phyloP scores from a whole-genome alignment of 1,139 yeast species.

The Suhomyces anneliseae region DNA sequence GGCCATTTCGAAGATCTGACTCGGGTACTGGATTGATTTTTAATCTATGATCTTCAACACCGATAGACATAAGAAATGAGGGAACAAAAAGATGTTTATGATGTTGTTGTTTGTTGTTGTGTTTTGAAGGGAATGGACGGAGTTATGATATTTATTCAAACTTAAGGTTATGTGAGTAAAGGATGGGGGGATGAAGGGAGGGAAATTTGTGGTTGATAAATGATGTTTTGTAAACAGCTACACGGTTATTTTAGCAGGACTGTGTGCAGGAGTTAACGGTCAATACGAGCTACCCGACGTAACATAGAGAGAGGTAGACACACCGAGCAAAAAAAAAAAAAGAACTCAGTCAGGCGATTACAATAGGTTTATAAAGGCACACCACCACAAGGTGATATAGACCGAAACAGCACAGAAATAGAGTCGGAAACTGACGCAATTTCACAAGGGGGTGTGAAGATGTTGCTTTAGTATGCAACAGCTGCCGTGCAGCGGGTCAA shows the following conservation, averaged over 20 bases:
- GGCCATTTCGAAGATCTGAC: not conserved
- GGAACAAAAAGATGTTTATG: no score
- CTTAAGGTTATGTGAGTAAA: not conserved
- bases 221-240: conserved; percentile 4
- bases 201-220: not conserved
- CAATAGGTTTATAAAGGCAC: no score
- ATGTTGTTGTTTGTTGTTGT: no score
- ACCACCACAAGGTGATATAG: no score
- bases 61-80: not conserved
- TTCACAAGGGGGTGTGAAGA: no score
- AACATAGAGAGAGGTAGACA: not conserved
- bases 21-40: not conserved
- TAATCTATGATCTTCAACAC: not conserved
- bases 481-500: no score
- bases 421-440: no score
- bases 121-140: no score
- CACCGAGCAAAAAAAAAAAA: no score
- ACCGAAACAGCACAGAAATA: no score
- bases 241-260: not conserved
- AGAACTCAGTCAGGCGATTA: no score
- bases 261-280: not conserved
- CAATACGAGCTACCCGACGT: not conserved
- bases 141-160: not conserved
- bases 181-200: not conserved
- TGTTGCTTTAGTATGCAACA: no score